These are phyloP conservation scores for Ophiostoma perfectum DNA, from an alignment of 2,329 filamentous ascomycete species.

Conservation along the genomic window DNA sequence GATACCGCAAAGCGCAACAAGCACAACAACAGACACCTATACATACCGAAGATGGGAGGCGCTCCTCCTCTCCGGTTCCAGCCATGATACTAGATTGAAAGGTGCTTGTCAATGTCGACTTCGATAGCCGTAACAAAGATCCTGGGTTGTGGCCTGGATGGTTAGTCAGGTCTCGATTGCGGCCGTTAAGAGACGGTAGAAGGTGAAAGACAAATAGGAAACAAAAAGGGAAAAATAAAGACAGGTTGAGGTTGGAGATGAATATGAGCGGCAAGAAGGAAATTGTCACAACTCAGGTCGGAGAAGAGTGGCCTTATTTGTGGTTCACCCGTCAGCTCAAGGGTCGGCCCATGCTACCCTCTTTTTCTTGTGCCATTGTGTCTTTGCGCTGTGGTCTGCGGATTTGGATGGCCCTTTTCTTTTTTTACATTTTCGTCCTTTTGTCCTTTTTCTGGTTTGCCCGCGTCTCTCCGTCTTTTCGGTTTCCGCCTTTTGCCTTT, in stretches of 20 bases:
- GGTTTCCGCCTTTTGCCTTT: background rate
- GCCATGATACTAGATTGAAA: conserved; percentile 16
- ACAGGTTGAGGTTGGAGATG: background rate
- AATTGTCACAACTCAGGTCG: background rate
- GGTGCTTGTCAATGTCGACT: background rate
- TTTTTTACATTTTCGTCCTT: background rate
- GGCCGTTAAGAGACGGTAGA: background rate
- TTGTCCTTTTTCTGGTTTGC: background rate
- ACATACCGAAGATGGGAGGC: conserved; percentile 20
- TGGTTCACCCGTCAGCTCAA: conserved; percentile 2
- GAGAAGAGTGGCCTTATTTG: background rate
- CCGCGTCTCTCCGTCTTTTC: background rate
- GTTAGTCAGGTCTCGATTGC: background rate
- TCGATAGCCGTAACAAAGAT: background rate
- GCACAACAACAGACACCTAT: background rate
- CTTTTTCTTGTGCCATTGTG: conserved; percentile 3
- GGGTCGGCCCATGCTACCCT: background rate
- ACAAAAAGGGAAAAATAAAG: background rate
- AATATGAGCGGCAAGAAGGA: background rate
- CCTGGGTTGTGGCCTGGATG: background rate
- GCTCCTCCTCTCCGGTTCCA: conserved; percentile 18
- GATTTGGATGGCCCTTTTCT: background rate
- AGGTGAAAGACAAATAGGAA: background rate
- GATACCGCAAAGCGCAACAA: background rate
- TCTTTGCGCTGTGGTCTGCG: background rate